Percentiles rank a stretch among this genome's conserved stretches.
phyloP scores from a whole-genome alignment of 139 green algal species.

The Diplosphaera chodatii region DNA sequence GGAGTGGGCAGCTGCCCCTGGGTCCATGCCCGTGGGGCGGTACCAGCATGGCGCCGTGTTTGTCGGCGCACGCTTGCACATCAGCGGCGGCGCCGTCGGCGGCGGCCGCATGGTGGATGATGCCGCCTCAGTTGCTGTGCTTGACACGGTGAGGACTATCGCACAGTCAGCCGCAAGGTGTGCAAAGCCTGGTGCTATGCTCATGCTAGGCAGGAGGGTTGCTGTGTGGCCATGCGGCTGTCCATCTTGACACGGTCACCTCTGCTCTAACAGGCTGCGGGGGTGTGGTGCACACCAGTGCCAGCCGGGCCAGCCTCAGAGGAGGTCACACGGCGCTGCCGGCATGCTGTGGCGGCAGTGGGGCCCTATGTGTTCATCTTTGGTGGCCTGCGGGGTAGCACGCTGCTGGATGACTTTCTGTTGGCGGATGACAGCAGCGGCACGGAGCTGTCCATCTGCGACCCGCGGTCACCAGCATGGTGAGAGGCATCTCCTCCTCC shows the following conservation, averaged over 20 bases:
- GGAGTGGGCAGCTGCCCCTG: constrained; percentile 97
- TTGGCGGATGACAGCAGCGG: constrained; percentile 67
- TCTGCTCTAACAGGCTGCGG: no score
- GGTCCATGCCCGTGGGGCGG: constrained; percentile 76
- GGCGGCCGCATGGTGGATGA: constrained; percentile 94
- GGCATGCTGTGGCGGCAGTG: constrained; percentile 81
- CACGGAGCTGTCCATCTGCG: constrained; percentile 73
- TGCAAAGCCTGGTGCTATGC: no score
- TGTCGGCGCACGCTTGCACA: constrained; percentile 87
- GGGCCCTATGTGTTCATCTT: constrained; percentile 94
- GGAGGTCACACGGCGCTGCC: constrained; percentile 42
- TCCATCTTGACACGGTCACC: no score
- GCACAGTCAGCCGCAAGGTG: no score
- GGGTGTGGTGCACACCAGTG: constrained; percentile 46
- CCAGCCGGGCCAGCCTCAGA: neutral
- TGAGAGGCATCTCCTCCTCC: no score
- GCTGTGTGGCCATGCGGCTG: no score
- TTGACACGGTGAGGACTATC: constrained; percentile 74
- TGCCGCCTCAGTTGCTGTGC: constrained; percentile 62
- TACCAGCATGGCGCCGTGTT: constrained; percentile 98
- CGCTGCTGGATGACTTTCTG: constrained; percentile 82
- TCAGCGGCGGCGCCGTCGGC: constrained; percentile 91
- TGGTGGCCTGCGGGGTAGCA: constrained; percentile 75
- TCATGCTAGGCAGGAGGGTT: no score
- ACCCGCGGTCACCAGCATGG: constrained; percentile 68